Evolutionary conservation across 768 basidiomycete genomes (phyloP).

Genomic region (Russula olivacea): DNA sequence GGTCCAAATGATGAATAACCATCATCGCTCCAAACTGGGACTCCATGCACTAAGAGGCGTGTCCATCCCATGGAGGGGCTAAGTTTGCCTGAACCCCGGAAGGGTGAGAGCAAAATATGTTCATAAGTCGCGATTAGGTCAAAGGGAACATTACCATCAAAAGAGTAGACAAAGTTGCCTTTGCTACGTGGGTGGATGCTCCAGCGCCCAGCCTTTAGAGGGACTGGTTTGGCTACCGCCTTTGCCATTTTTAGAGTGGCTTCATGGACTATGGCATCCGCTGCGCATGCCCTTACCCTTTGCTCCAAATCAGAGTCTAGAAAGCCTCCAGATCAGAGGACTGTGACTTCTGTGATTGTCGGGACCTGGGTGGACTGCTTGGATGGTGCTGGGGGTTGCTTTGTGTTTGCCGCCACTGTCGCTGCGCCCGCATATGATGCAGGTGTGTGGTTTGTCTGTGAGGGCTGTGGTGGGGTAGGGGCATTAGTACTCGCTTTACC

Average conservation of each 20-base stretch:
- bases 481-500: too few species aligned
- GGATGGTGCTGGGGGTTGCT: not conserved
- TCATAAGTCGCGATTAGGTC: rapidly evolving
- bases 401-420: rapidly evolving
- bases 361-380: not conserved
- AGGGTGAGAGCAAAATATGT: not conserved
- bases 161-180: not conserved
- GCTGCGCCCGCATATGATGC: not conserved
- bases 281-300: not conserved
- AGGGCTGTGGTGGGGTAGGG: too few species aligned
- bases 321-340: not conserved
- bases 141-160: not conserved
- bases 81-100: not conserved
- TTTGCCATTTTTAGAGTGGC: not conserved
- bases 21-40: not conserved
- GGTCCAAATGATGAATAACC: rapidly evolving
- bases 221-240: not conserved
- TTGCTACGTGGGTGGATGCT: not conserved
- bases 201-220: not conserved
- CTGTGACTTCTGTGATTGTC: not conserved
- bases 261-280: not conserved
- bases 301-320: rapidly evolving
- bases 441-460: not conserved
- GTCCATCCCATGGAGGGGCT: not conserved
- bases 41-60: not conserved